Base-by-base conservation (phyloP, 441 rosid genomes). In the Aleurites moluccanus region DNA sequence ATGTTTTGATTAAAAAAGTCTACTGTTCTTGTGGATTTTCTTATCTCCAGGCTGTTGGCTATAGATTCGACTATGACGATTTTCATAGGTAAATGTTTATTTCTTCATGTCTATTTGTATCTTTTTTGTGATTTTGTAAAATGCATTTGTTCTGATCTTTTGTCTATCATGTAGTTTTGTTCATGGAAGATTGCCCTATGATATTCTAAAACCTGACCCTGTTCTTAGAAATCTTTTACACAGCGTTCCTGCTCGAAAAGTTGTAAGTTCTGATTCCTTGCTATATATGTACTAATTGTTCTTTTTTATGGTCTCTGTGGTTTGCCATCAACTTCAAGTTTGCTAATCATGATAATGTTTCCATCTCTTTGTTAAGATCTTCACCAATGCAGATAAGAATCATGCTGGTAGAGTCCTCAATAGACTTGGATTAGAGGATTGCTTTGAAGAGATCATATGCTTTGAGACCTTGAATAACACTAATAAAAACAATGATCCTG, bases 101-200 rank as follows among this genome's bases (percentile, higher is more conserved):
- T 21, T 28, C 67, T 66, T 28, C 21, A 14, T 64, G 30, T 73
- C 25, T 71, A 55, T 61, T 6, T 16, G 28, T 56, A 1, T 21
- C 3, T n/a, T 11, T 75, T 72, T 18, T 6, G 40, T 16, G 21
- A 50, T 14, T 50, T 50, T 50, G 55, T 18, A 6, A 25, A 10
- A 38, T 52, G 2, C 40, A 35, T 73, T 14, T 13, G 28, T 23
- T 73, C 64, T 82, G 14, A 77, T 28, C 85, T 21, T 70, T 62
- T 59, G 61, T 50, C 7, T 77, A 69, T 77, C 15, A 64, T 67
- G 53, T 88, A 89, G 88, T n/a, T 91, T 75, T 82, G 92, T 92
- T 77, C 97, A 92, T 78, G 98, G 99, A 52, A 89, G 91, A 77
- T 82, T 96, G 52, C 98, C 98, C 1, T 92, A 91, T 60, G 86